These are phyloP conservation scores for Rhodotorula diobovata DNA, from an alignment of 768 basidiomycete species.

Conservation along the genomic window DNA sequence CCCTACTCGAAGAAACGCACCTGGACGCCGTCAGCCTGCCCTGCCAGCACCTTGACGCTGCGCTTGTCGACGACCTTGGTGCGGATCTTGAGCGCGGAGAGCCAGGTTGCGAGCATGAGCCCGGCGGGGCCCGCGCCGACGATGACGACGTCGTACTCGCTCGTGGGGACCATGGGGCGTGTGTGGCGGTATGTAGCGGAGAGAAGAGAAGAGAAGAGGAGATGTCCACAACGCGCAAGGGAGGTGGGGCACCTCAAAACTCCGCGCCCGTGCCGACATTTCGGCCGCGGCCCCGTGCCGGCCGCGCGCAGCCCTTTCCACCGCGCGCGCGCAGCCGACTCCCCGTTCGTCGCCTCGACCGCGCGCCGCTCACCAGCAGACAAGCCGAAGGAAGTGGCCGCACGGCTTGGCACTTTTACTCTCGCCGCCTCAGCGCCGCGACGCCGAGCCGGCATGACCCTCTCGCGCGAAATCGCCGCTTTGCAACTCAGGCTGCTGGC, in stretches of 20 bases:
- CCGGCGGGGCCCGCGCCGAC: slow-evolving; percentile 35
- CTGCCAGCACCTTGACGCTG: slow-evolving; percentile 10
- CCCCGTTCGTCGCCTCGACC: too few species aligned
- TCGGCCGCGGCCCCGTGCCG: too few species aligned
- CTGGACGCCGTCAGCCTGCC: slow-evolving; percentile 26
- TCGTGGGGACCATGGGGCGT: background rate
- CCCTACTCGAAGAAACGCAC: background rate
- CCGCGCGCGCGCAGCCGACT: too few species aligned
- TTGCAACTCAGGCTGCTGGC: too few species aligned
- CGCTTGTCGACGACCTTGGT: slow-evolving; percentile 31
- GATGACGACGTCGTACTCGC: slow-evolving; percentile 32
- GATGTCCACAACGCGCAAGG: background rate
- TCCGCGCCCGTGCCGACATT: background rate
- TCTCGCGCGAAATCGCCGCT: too few species aligned
- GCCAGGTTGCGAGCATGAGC: slow-evolving; percentile 35
- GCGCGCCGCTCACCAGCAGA: too few species aligned
- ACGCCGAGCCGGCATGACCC: too few species aligned
- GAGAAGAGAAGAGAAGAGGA: background rate
- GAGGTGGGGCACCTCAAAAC: background rate
- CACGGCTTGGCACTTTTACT: too few species aligned
- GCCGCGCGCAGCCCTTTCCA: too few species aligned
- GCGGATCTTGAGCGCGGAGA: slow-evolving; percentile 30
- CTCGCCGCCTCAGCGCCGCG: too few species aligned
- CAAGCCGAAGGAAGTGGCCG: too few species aligned
- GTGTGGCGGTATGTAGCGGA: background rate